Evolutionary conservation across 179 eudicot genomes (phyloP).

Genomic region (Actinidia arguta): DNA sequence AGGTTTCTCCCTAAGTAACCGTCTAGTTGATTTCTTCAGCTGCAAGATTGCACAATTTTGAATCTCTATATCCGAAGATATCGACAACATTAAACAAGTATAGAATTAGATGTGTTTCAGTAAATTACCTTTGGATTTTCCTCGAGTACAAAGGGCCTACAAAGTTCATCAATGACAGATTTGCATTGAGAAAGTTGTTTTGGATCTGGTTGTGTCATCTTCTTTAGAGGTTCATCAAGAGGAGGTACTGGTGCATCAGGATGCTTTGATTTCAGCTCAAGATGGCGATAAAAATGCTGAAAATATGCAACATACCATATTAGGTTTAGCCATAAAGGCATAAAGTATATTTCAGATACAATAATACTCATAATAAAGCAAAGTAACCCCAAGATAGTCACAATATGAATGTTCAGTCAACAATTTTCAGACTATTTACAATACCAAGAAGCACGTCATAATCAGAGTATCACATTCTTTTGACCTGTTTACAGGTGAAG

Average conservation of each 20-base stretch:
- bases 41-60: conserved; percentile 41
- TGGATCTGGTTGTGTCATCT: conserved; percentile 76
- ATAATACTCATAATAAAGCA: not conserved
- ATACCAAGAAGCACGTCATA: not conserved
- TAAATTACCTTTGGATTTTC: conserved; percentile 77
- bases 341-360: not conserved
- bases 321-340: not conserved
- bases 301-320: conserved; percentile 19
- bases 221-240: conserved; percentile 82
- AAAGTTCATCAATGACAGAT: conserved; percentile 68
- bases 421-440: not conserved
- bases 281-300: conserved; percentile 85
- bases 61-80: not conserved
- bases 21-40: conserved; percentile 82
- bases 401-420: not conserved
- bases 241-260: conserved; percentile 88
- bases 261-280: conserved; percentile 78
- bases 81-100: not conserved
- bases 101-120: not conserved
- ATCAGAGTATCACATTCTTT: not conserved
- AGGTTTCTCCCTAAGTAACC: conserved; percentile 60
- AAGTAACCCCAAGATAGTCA: not conserved
- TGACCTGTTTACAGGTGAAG: not conserved
- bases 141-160: conserved; percentile 72
- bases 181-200: conserved; percentile 63